Evolutionary conservation across 1,139 yeast genomes (phyloP), one percentile per base, ranked within the genome.

Genomic region (Hansenula lynferdii): DNA sequence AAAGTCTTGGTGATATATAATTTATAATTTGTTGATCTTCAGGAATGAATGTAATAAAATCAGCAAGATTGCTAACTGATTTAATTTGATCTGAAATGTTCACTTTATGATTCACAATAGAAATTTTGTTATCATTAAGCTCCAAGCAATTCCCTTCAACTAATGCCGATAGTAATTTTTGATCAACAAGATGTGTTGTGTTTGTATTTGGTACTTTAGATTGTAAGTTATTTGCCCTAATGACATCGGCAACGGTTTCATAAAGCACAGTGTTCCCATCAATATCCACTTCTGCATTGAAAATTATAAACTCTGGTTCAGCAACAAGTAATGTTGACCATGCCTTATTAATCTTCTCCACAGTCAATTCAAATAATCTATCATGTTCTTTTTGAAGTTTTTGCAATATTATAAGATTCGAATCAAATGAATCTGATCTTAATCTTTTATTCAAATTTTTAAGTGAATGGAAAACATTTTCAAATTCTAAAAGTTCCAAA

Each of bases 401-500:
- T 18, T 31, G 37, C 10, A 37, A n/a, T 5, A 30, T 38, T 17
- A 36, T 34, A n/a, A 39, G 37, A 8, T 17, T 19, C 2, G 35
- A 33, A 16, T 28, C 28, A 32, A 48, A 37, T 8, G 18, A 25
- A 3, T 26, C 26, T 7, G 33, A 20, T 15, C 21, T 30, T 4
- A 48, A 34, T 35, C 48, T 50, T 11, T 40, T 28, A 8, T 19
- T 17, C 14, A 52, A 31, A 34, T 45, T 51, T 17, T 37, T 30
- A 28, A 53, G 31, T 1, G 51, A 49, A 7, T 40, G 27, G 11
- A 49, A 41, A 12, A 45, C 54, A 9, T 45, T 43, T 31, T 53
- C 56, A 18, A 49, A 40, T 34, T 53, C 56, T 21, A 35, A 41
- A 18, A 52, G 26, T 19, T 50, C 54, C 24, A 51, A 12, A 26